A percentile compares a stretch with the other conserved stretches of the same genome.
phyloP scores from a whole-genome alignment of 345 rosid genomes.

The Barbarea vulgaris region DNA sequence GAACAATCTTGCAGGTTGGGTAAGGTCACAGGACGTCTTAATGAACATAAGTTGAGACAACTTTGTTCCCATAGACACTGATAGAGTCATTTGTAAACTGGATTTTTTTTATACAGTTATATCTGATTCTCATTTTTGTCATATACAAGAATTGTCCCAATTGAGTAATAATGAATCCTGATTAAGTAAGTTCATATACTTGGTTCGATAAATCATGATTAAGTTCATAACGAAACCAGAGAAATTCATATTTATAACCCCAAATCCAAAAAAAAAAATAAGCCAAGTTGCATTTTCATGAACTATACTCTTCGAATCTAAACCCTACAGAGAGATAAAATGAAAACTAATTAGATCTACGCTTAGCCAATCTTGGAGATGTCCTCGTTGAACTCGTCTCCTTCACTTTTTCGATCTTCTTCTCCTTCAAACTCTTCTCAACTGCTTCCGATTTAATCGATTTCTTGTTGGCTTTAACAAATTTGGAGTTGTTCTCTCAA shows the following conservation, averaged over 20 bases:
- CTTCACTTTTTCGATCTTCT: conserved; percentile 7
- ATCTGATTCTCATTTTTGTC: conserved; percentile 46
- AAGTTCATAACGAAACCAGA: conserved; percentile 22
- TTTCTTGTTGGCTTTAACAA: conserved; percentile 1
- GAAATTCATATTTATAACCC: conserved; percentile 48
- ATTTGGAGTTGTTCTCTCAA: not conserved
- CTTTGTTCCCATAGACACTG: conserved; percentile 48
- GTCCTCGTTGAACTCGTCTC: conserved; percentile 40
- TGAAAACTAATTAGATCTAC: conserved; percentile 15
- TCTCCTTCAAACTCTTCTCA: not conserved
- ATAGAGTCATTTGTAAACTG: conserved; percentile 41
- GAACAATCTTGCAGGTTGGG: conserved; percentile 81
- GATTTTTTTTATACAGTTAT: not conserved
- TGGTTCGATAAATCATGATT: conserved; percentile 43
- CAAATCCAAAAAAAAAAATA: not conserved
- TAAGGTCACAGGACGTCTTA: conserved; percentile 44
- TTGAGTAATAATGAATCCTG: conserved; percentile 51
- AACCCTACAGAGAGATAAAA: not conserved
- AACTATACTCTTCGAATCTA: conserved; percentile 16
- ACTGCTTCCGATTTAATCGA: not conserved
- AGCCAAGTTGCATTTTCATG: not conserved
- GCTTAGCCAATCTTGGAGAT: conserved; percentile 68
- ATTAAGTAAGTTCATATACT: no score
- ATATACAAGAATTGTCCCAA: conserved; percentile 39
- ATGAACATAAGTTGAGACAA: conserved; percentile 48